These are phyloP conservation scores for Boletus vermiculosoides DNA, from an alignment of 768 basidiomycete genomes.

Conservation along the genomic window DNA sequence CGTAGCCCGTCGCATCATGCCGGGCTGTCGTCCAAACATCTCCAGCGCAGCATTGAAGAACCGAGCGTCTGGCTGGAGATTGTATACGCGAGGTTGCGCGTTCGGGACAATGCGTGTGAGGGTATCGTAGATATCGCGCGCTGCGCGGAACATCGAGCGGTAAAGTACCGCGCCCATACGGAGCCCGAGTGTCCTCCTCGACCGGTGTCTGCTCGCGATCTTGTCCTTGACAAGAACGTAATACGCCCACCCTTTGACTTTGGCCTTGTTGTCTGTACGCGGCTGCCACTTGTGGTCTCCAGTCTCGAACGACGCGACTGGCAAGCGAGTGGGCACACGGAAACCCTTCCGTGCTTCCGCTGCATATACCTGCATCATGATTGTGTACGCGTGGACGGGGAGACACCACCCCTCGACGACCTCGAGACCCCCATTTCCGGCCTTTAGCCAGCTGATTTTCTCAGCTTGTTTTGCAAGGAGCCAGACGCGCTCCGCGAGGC, in stretches of 20 bases:
- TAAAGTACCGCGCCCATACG: slow-evolving; percentile 34
- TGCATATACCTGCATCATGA: slow-evolving; percentile 65
- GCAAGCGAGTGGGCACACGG: slow-evolving; percentile 12
- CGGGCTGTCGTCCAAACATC: slow-evolving; percentile 36
- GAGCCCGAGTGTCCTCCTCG: slow-evolving; percentile 29
- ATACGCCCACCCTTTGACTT: slow-evolving; percentile 38
- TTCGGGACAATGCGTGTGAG: slow-evolving; percentile 21
- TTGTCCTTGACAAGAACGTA: slow-evolving; percentile 27
- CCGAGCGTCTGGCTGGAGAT: slow-evolving; percentile 54
- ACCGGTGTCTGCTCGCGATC: slow-evolving; percentile 21
- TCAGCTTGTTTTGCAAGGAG: slow-evolving; percentile 59
- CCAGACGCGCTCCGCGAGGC: slow-evolving; percentile 65
- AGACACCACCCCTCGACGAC: slow-evolving; percentile 56
- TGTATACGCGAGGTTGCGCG: slow-evolving; percentile 30
- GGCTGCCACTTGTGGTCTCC: slow-evolving; percentile 20
- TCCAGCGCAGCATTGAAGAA: slow-evolving; percentile 66
- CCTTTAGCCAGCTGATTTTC: slow-evolving; percentile 45
- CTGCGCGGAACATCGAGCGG: slow-evolving; percentile 37
- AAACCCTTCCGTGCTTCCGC: slow-evolving; percentile 38
- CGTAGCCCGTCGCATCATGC: slow-evolving; percentile 17
- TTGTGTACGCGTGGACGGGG: slow-evolving; percentile 65
- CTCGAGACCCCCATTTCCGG: slow-evolving; percentile 21
- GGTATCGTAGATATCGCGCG: slow-evolving; percentile 26
- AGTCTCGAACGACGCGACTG: neutral
- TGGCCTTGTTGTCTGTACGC: slow-evolving; percentile 11